Base-by-base conservation (phyloP, 371 early-diverging fungal genomes). In the Mortierella sp. region DNA sequence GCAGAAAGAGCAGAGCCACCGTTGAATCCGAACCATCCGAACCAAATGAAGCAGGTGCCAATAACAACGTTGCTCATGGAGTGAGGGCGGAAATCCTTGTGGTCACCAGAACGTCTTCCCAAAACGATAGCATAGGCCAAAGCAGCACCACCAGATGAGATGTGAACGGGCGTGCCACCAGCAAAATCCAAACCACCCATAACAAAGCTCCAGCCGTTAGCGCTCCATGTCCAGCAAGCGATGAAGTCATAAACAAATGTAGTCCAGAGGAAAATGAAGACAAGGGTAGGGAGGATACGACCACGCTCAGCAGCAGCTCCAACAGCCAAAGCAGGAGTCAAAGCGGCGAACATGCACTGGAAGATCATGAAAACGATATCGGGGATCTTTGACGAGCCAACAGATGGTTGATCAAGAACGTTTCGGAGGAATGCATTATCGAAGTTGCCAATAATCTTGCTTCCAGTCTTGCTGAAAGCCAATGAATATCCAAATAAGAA, bases 181-280 rank as follows among this genome's bases (percentile, higher is more conserved):
- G 96, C 97, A 67, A 92, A 96, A 85, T 96, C 96, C 43, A 94
- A 86, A 57, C 77, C 88, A 33, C 96, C 96, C 70, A 96, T 75
- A 59, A 89, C 89, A 62, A 77, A 83, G 66, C 91, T 83, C 96
- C 96, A 97, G 5, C 97, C 97, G 52, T 91, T 91, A 21, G 87
- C 84, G 19, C 87, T 88, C 97, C 97, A 97, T n/a, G 95, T 93
- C 97, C 97, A 97, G 87, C 93, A 96, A 38, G 97, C 97, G 62
- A 94, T 91, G 47, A 90, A 88, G 72, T 94, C 89, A 78, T 98
- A 98, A 6, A 97, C 96, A 52, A 97, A 58, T 1, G 97, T 97
- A 0, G 95, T 88, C 97, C 97, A 98, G 59, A 97, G 86, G 78
- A 98, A 95, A 70, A 97, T 90, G 75, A 96, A 98, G 63, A 97